Conservation (phyloP, 768 basidiomycete species). For the Mycena rosella region DNA sequence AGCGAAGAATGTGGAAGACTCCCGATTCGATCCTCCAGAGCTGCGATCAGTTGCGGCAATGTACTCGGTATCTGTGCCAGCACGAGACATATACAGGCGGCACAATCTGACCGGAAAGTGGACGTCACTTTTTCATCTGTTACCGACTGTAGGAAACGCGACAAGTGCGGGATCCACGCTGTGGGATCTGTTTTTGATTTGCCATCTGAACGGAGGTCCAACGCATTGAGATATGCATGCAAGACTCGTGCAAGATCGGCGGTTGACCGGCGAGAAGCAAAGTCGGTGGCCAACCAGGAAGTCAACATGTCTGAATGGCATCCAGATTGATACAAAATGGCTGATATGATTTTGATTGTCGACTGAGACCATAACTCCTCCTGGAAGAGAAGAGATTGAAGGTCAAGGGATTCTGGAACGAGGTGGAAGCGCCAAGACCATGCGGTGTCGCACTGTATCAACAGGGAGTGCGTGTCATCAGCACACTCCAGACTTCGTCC, state of each 20-base stretch:
- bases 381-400: constrained; percentile 55
- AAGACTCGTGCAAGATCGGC: constrained; percentile 55
- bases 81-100: constrained; percentile 47
- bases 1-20: constrained; percentile 42
- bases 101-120: constrained; percentile 36
- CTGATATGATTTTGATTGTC: constrained; percentile 57
- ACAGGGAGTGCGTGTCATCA: constrained; percentile 37
- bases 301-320: constrained; percentile 43
- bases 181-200: constrained; percentile 33
- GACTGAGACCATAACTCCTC: constrained; percentile 55
- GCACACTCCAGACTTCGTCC: constrained; percentile 39
- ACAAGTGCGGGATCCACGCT: constrained; percentile 48
- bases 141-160: constrained; percentile 38
- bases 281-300: constrained; percentile 57
- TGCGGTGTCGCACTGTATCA: constrained; percentile 43
- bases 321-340: constrained; percentile 57
- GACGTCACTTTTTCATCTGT: constrained; percentile 33
- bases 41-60: constrained; percentile 36
- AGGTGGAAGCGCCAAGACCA: constrained; percentile 48
- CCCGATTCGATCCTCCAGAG: constrained; percentile 45
- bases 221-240: constrained; percentile 61
- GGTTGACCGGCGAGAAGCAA: constrained; percentile 39
- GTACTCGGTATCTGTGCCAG: constrained; percentile 42
- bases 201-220: constrained; percentile 30
- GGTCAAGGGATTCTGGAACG: constrained; percentile 41